Conservation (phyloP, 106 monocot genomes). For the Acorus gramineus region DNA sequence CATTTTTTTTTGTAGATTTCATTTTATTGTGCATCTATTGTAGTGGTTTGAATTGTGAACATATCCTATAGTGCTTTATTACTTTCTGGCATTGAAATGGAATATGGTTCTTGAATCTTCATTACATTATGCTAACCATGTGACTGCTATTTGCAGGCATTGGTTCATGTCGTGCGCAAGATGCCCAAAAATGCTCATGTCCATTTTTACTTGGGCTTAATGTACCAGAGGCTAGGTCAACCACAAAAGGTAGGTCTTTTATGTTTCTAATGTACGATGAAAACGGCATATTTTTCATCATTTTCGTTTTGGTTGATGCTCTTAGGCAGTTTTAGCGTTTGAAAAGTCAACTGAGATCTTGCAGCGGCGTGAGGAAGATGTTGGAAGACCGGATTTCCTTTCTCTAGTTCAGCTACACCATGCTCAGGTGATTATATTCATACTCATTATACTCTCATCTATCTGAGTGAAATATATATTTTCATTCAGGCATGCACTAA, state of each 20-base stretch:
- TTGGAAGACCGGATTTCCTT: constrained; percentile 78
- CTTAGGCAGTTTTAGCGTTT: constrained; percentile 66
- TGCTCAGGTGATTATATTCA: constrained; percentile 54
- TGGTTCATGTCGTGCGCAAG: constrained; percentile 82
- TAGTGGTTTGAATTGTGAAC: no score
- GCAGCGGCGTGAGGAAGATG: constrained; percentile 66
- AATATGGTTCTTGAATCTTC: background rate
- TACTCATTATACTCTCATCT: background rate
- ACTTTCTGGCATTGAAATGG: background rate
- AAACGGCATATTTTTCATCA: background rate
- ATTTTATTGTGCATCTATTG: no score
- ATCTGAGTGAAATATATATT: background rate
- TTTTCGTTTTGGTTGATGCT: constrained; percentile 6
- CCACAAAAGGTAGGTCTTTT: constrained; percentile 70
- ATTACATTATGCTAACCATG: background rate
- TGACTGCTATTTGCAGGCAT: constrained; percentile 40
- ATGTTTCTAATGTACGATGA: background rate
- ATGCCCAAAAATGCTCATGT: constrained; percentile 97
- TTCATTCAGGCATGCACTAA: background rate
- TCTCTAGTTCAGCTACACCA: constrained; percentile 86
- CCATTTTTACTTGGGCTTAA: constrained; percentile 81
- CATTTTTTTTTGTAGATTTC: no score
- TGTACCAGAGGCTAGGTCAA: constrained; percentile 94
- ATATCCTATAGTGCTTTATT: no score
- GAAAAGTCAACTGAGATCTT: constrained; percentile 92